Conservation (phyloP, 2,329 filamentous ascomycete species). For the Aphanoascus verrucosus region DNA sequence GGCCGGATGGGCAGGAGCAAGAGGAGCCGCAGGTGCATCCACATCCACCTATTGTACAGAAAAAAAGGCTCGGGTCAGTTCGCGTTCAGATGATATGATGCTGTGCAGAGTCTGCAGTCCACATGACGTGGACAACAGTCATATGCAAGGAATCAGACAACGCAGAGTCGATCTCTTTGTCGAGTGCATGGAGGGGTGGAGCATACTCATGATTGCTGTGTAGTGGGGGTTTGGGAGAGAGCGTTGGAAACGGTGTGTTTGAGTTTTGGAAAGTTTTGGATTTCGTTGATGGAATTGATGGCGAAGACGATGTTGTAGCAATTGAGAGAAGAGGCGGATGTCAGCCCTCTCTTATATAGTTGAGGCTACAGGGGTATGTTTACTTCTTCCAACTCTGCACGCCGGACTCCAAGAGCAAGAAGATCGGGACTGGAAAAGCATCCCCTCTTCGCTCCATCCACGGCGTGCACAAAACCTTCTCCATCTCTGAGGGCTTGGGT, state of each 20-base stretch:
- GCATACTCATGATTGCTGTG: slow-evolving; percentile 11
- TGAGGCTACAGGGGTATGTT: not conserved
- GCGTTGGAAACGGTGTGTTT: not conserved
- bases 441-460: not conserved
- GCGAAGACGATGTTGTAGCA: not conserved
- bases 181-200: slow-evolving; percentile 2
- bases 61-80: not conserved
- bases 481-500: not conserved
- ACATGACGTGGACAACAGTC: slow-evolving; percentile 7
- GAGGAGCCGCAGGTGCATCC: slow-evolving; percentile 33
- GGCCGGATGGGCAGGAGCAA: slow-evolving; percentile 34
- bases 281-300: not conserved
- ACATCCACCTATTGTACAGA: slow-evolving; percentile 24
- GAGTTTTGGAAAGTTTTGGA: not conserved
- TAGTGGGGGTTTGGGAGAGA: not conserved
- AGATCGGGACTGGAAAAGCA: too few relatives aligned
- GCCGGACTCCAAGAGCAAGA: not conserved
- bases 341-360: not conserved
- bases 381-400: not conserved
- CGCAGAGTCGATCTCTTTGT: slow-evolving; percentile 2
- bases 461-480: not conserved
- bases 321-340: not conserved
- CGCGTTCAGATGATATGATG: not conserved
- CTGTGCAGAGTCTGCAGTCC: not conserved
- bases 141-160: slow-evolving; percentile 8